phyloP scores from a whole-genome alignment of 192 early-diverging fungal species.

The Coemansia sp. region DNA sequence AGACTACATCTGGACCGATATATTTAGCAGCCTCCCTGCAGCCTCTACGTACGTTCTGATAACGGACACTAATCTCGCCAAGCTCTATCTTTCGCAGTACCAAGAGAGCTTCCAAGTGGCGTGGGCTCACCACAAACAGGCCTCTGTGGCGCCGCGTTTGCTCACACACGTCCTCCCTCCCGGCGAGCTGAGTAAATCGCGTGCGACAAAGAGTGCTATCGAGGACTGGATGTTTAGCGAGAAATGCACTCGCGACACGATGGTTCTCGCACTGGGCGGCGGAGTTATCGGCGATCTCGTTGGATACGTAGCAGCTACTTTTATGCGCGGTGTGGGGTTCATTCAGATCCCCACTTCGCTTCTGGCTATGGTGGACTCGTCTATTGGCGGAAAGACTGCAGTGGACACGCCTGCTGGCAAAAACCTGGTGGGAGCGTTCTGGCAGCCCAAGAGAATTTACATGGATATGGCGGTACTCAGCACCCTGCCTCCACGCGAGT shows the following conservation, averaged over 20 bases:
- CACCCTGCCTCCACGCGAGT: conserved; percentile 88
- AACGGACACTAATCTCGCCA: conserved; percentile 84
- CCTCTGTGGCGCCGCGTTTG: conserved; percentile 57
- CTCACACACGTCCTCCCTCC: conserved; percentile 80
- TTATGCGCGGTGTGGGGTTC: conserved; percentile 95
- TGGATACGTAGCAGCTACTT: conserved; percentile 97
- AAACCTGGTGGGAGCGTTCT: conserved; percentile 94
- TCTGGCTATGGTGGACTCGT: conserved; percentile 97
- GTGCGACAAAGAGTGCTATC: conserved; percentile 80
- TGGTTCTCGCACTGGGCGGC: conserved; percentile 91
- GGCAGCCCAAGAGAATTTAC: conserved; percentile 92
- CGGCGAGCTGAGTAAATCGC: conserved; percentile 87
- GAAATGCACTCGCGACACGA: conserved; percentile 89
- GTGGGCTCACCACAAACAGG: conserved; percentile 15
- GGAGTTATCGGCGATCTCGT: conserved; percentile 97
- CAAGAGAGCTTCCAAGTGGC: conserved; percentile 58
- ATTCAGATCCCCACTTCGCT: conserved; percentile 95
- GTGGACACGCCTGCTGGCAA: conserved; percentile 96
- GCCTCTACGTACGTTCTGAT: conserved; percentile 84
- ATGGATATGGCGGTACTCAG: conserved; percentile 86
- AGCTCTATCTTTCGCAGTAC: conserved; percentile 70
- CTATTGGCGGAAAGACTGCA: conserved; percentile 95
- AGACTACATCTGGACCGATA: conserved; percentile 72
- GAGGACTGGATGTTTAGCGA: conserved; percentile 90
- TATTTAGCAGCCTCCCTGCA: conserved; percentile 67